A percentile compares a stretch with the other conserved stretches of the same genome.
Evolutionary conservation across 257 asterid genomes (phyloP).

Genomic region (Solanum chiquidenum): DNA sequence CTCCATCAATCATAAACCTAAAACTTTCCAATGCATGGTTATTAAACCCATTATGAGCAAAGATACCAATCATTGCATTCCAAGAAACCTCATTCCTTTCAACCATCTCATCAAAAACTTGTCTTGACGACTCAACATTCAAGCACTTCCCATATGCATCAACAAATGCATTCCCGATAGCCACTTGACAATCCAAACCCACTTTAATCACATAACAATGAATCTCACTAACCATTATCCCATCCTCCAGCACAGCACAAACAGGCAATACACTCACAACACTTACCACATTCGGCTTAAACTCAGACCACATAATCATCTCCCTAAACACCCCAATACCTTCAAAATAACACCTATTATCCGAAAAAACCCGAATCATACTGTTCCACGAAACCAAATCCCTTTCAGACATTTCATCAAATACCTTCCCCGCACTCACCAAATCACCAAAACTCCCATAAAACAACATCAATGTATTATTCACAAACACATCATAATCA

Average conservation of each 20-base stretch:
- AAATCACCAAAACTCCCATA: conserved; percentile 50
- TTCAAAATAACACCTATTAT: conserved; percentile 17
- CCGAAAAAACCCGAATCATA: conserved; percentile 30
- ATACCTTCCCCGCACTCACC: conserved; percentile 25
- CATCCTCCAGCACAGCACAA: conserved; percentile 39
- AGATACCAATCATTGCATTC: conserved; percentile 47
- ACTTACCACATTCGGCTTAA: conserved; percentile 43
- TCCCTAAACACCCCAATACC: conserved; percentile 31
- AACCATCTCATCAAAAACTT: conserved; percentile 37
- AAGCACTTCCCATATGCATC: conserved; percentile 72
- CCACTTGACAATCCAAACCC: conserved; percentile 36
- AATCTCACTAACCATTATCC: conserved; percentile 21
- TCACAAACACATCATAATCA: conserved; percentile 44
- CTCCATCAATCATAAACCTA: conserved; percentile 35
- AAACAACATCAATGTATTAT: conserved; percentile 44
- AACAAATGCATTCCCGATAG: conserved; percentile 48
- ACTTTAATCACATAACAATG: conserved; percentile 50
- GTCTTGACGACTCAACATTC: conserved; percentile 22
- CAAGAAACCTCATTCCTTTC: conserved; percentile 65
- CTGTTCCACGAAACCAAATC: conserved; percentile 75
- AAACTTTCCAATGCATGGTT: conserved; percentile 35
- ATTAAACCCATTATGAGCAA: conserved; percentile 26
- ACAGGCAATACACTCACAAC: conserved; percentile 49
- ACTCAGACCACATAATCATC: conserved; percentile 23
- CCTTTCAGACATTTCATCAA: conserved; percentile 49